A percentile compares a stretch with the other conserved stretches of the same genome.
These are phyloP conservation scores for Globisporangium rhizosaccharum DNA, from an alignment of 352 stramenopile genomes.

Conservation along the genomic window DNA sequence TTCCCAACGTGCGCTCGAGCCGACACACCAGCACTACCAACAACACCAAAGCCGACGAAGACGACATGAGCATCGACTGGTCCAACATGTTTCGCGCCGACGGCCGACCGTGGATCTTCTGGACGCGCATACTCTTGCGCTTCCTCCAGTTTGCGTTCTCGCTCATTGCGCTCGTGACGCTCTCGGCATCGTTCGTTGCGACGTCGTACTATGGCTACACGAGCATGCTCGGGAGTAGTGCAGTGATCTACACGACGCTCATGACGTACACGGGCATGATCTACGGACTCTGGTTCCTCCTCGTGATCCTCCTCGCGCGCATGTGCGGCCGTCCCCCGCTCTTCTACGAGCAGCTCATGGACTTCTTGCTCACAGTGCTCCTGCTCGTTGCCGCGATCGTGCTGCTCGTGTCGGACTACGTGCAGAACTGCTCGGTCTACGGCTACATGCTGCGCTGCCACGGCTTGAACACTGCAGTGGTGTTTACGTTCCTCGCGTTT, in stretches of 20 bases:
- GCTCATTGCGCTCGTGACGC: conserved; percentile 49
- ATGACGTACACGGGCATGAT: conserved; percentile 67
- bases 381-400: conserved; percentile 63
- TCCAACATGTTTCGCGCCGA: conserved; percentile 1
- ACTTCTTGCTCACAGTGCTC: conserved; percentile 47
- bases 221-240: conserved; percentile 61
- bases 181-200: conserved; percentile 53
- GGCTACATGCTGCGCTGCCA: conserved; percentile 66
- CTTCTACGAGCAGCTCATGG: conserved; percentile 43
- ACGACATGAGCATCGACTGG: too few relatives aligned
- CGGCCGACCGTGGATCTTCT: conserved; percentile 9
- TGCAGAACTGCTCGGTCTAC: conserved; percentile 55
- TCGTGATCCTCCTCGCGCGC: conserved; percentile 36
- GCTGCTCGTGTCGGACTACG: conserved; percentile 62
- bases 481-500: conserved; percentile 66
- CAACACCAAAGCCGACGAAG: background rate
- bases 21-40: background rate
- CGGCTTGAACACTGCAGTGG: conserved; percentile 38
- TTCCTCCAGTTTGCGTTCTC: conserved; percentile 58
- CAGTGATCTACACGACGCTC: conserved; percentile 48
- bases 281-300: conserved; percentile 46
- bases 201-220: conserved; percentile 65
- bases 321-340: conserved; percentile 35
- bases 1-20: background rate
- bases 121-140: conserved; percentile 40